Percentiles rank a stretch among this genome's conserved stretches.
Evolutionary conservation across 495 filamentous ascomycete species (phyloP).

Genomic region (Podospora bellae-mahoneyi): DNA sequence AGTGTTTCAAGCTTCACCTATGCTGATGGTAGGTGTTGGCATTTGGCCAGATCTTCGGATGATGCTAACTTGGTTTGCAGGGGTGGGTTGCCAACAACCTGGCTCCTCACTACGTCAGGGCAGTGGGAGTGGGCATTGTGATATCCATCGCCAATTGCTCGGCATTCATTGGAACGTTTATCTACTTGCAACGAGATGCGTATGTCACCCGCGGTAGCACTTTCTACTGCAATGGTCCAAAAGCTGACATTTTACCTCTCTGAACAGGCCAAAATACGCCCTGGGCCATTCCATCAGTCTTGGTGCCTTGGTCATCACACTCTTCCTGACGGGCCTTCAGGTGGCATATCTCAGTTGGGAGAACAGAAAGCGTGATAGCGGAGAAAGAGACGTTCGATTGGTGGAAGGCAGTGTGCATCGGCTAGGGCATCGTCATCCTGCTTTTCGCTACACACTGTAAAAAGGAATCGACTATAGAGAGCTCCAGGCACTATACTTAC

Average conservation of each 20-base stretch:
- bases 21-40: constrained; percentile 43
- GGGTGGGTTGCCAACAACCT: constrained; percentile 45
- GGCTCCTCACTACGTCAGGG: constrained; percentile 48
- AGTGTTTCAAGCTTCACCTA: constrained; percentile 58
- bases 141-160: constrained; percentile 44
- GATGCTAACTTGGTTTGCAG: constrained; percentile 11
- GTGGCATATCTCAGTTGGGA: constrained; percentile 47
- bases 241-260: neutral
- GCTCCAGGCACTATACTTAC: no score
- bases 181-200: constrained; percentile 46
- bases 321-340: constrained; percentile 35
- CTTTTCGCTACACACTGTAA: constrained; percentile 46
- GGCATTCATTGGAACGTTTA: constrained; percentile 53
- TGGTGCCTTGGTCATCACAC: constrained; percentile 38
- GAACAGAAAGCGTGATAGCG: constrained; percentile 42
- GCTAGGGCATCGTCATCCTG: constrained; percentile 45
- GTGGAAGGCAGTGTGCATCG: constrained; percentile 30
- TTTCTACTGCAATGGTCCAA: neutral
- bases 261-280: constrained; percentile 40
- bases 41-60: no score
- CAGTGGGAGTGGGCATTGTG: constrained; percentile 46
- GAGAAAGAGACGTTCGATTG: constrained; percentile 43
- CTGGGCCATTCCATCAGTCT: constrained; percentile 49
- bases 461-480: no score
- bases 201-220: constrained; percentile 22